Conservation (phyloP, 192 early-diverging fungal genomes). For the Podila clonocystis region DNA sequence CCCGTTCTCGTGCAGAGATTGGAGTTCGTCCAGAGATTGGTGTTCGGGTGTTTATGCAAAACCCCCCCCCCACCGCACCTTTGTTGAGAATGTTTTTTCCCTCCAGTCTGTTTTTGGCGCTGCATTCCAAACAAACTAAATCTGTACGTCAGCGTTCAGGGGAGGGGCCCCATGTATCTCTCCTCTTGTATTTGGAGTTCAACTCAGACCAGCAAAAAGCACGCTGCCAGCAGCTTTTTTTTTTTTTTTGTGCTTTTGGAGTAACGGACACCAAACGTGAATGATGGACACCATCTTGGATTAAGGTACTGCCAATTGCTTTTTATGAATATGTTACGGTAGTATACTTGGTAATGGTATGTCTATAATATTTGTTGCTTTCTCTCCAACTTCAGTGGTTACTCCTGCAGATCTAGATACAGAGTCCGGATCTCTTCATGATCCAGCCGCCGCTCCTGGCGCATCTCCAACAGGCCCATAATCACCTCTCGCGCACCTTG, state of each 20-base stretch:
- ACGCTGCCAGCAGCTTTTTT: too few species aligned
- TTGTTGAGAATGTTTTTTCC: too few species aligned
- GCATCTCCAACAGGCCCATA: slow-evolving; percentile 31
- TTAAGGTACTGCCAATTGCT: too few species aligned
- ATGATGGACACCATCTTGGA: too few species aligned
- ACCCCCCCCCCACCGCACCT: too few species aligned
- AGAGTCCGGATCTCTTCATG: slow-evolving; percentile 23
- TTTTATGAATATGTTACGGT: too few species aligned
- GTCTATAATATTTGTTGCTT: not conserved
- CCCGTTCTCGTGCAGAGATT: not conserved
- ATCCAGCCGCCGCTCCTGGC: slow-evolving; percentile 29
- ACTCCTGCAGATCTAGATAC: slow-evolving; percentile 19
- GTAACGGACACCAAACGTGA: too few species aligned
- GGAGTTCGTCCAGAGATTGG: not conserved
- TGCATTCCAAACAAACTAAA: not conserved
- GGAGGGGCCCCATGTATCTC: not conserved
- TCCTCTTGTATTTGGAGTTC: not conserved
- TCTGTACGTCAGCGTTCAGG: not conserved
- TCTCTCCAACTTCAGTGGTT: not conserved
- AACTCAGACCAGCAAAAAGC: not conserved
- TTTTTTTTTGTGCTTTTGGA: too few species aligned
- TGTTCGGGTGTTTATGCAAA: too few species aligned
- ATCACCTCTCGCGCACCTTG: slow-evolving; percentile 33
- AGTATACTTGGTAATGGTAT: not conserved
- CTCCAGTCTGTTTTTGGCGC: not conserved